Percentiles rank a stretch among this genome's conserved stretches.
These are phyloP conservation scores for Pichia sp. DNA, from an alignment of 1,139 yeast species.

Conservation along the genomic window DNA sequence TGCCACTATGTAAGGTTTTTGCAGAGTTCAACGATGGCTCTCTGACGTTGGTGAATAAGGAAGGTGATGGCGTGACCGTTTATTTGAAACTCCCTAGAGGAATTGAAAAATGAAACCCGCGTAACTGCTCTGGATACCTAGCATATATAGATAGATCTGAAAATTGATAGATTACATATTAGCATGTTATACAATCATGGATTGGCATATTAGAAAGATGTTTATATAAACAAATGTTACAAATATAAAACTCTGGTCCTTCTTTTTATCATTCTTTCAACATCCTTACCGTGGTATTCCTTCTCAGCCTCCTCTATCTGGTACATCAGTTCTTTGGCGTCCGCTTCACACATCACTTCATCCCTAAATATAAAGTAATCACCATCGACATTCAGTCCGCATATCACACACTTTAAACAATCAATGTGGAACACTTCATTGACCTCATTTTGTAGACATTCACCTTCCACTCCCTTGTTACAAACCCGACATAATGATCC, in stretches of 20 bases:
- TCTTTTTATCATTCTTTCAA: slow-evolving; percentile 27
- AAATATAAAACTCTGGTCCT: slow-evolving; percentile 31
- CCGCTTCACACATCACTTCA: slow-evolving; percentile 47
- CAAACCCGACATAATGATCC: slow-evolving; percentile 73
- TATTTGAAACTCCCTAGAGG: slow-evolving; percentile 23
- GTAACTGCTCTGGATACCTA: background rate
- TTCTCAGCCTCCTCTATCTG: slow-evolving; percentile 18
- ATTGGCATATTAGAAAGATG: background rate
- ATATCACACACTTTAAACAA: slow-evolving; percentile 57
- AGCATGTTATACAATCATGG: slow-evolving; percentile 1
- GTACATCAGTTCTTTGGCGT: slow-evolving; percentile 25
- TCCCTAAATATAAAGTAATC: slow-evolving; percentile 59
- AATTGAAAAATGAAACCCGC: background rate
- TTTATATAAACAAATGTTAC: slow-evolving; percentile 15
- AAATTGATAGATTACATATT: background rate
- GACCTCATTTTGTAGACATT: slow-evolving; percentile 75
- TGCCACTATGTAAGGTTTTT: slow-evolving; percentile 30
- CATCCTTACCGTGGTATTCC: slow-evolving; percentile 11
- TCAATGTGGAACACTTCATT: slow-evolving; percentile 61
- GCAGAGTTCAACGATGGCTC: slow-evolving; percentile 27
- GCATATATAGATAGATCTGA: background rate
- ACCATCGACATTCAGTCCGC: slow-evolving; percentile 43
- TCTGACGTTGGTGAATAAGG: slow-evolving; percentile 22
- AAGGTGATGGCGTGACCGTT: slow-evolving; percentile 26
- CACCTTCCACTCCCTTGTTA: slow-evolving; percentile 78